phyloP scores from a whole-genome alignment of 129 eudicot species.

The Dittrichia graveolens region DNA sequence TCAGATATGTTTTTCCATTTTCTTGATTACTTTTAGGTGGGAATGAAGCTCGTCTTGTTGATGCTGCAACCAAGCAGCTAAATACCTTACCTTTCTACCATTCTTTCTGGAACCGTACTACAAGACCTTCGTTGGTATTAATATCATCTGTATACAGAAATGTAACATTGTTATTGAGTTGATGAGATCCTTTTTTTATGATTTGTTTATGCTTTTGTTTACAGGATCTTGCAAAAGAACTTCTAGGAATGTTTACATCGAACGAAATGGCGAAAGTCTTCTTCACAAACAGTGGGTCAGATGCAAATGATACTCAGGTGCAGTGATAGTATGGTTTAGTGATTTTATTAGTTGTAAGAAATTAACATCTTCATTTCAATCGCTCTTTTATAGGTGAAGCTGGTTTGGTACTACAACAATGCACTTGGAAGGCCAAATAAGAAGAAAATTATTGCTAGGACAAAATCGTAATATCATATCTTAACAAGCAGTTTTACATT shows the following conservation, averaged over 20 bases:
- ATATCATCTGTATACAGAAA: background rate
- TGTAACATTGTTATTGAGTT: background rate
- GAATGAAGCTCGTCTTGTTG: constrained; percentile 80
- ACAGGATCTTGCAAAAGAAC: constrained; percentile 88
- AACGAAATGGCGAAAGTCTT: constrained; percentile 78
- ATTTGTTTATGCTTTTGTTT: background rate
- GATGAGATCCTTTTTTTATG: constrained; percentile 17
- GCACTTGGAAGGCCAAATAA: constrained; percentile 94
- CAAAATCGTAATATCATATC: constrained; percentile 64
- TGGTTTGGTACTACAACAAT: constrained; percentile 98
- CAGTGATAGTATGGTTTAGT: background rate
- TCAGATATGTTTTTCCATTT: background rate
- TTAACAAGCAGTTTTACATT: background rate
- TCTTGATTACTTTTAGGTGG: constrained; percentile 60
- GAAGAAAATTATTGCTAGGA: constrained; percentile 87
- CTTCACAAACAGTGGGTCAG: constrained; percentile 91
- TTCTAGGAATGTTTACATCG: constrained; percentile 69
- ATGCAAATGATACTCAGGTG: constrained; percentile 97
- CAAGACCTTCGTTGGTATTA: constrained; percentile 80
- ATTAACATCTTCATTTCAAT: background rate
- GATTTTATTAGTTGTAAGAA: constrained; percentile 1
- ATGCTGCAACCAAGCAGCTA: constrained; percentile 80
- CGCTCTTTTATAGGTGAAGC: constrained; percentile 67
- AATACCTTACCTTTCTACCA: constrained; percentile 92
- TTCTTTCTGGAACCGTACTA: constrained; percentile 96